Conservation (phyloP, 768 basidiomycete species). For the Daedalea quercina region DNA sequence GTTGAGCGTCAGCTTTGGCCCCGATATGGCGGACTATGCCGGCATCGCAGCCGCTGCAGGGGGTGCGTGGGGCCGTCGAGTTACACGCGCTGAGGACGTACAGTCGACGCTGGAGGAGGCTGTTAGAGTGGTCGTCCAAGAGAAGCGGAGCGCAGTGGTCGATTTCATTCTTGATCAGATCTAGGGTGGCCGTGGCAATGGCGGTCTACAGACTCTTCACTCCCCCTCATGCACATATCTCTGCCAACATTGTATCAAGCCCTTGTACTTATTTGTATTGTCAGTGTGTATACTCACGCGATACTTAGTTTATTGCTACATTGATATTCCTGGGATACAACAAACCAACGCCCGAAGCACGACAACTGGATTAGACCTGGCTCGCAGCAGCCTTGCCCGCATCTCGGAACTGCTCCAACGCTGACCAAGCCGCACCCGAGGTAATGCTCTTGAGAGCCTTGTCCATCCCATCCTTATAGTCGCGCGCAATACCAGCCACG, state of each 20-base stretch:
- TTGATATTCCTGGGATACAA: too few species aligned
- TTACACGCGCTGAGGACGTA: constrained; percentile 23
- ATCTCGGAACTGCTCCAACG: constrained; percentile 22
- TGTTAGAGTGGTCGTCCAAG: constrained; percentile 46
- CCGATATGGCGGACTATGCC: constrained; percentile 50
- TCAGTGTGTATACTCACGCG: too few species aligned
- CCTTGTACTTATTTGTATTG: too few species aligned
- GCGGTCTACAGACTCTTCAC: neutral
- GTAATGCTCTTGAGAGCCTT: constrained; percentile 21
- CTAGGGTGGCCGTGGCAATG: neutral
- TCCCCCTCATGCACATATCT: neutral
- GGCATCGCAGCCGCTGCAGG: constrained; percentile 64
- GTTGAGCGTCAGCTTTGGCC: constrained; percentile 61
- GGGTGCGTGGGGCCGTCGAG: constrained; percentile 55
- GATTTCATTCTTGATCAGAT: constrained; percentile 40
- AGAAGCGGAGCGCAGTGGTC: constrained; percentile 57
- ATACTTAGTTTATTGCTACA: too few species aligned
- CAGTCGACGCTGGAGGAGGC: constrained; percentile 39
- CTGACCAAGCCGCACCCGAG: constrained; percentile 24
- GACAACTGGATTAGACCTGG: constrained; percentile 1
- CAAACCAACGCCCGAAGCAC: too few species aligned
- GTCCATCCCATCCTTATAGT: constrained; percentile 14
- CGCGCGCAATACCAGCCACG: constrained; percentile 65
- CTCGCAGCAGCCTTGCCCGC: constrained; percentile 18
- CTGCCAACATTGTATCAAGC: too few species aligned